phyloP scores from a whole-genome alignment of 176 grass and related monocot species.

The Bromus sterilis region DNA sequence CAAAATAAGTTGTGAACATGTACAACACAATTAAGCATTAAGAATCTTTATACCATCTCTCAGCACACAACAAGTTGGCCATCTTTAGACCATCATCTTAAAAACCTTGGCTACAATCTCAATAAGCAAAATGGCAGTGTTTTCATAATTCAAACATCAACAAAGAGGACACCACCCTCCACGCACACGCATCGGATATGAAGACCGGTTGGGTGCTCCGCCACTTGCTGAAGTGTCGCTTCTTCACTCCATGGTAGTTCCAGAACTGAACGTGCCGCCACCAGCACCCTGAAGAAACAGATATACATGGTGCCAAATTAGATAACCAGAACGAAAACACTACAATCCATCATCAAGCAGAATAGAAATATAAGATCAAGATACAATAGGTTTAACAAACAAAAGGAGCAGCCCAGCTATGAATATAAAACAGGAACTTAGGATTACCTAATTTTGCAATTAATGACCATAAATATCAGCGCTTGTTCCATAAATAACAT shows the following conservation, averaged over 20 bases:
- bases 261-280: slow-evolving; percentile 33
- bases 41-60: too few species aligned
- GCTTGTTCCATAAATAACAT: not conserved
- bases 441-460: too few species aligned
- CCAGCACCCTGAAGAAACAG: slow-evolving; percentile 41
- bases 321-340: too few species aligned
- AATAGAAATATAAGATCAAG: too few species aligned
- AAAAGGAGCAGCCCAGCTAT: too few species aligned
- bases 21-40: too few species aligned
- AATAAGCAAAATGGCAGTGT: slow-evolving; percentile 33
- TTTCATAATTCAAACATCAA: slow-evolving; percentile 24
- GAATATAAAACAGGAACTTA: too few species aligned
- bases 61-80: too few species aligned
- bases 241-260: slow-evolving; percentile 72
- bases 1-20: too few species aligned
- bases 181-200: not conserved
- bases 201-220: not conserved
- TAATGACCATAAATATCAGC: not conserved
- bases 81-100: slow-evolving; percentile 8
- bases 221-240: slow-evolving; percentile 9
- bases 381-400: too few species aligned
- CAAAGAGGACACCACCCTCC: not conserved
- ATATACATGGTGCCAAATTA: not conserved
- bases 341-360: too few species aligned
- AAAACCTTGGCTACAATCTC: slow-evolving; percentile 24